Evolutionary conservation across 2,329 filamentous ascomycete genomes (phyloP).

Genomic region (Penicillium concentricum): DNA sequence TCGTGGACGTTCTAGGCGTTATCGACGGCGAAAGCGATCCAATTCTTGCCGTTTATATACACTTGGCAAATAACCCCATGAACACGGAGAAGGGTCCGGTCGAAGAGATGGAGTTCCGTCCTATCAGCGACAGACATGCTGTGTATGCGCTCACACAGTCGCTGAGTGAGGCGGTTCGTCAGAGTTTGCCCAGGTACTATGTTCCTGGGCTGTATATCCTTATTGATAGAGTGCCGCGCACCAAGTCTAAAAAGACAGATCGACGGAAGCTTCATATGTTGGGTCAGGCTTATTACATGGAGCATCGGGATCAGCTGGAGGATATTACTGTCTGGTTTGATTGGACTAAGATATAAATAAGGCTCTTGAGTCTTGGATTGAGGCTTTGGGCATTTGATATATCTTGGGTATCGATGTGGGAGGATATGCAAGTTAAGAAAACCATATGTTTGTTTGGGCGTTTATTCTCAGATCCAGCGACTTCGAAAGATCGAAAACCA

Average conservation of each 20-base stretch:
- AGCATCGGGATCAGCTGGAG: slow-evolving; percentile 10
- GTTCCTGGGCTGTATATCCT: slow-evolving; percentile 21
- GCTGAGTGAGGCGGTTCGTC: slow-evolving; percentile 9
- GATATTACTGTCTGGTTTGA: slow-evolving; percentile 15
- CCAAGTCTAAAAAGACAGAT: slow-evolving; percentile 27
- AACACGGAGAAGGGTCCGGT: slow-evolving; percentile 8
- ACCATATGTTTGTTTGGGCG: too few relatives aligned
- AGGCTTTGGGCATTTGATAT: neutral
- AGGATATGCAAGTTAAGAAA: neutral
- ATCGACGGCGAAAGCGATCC: slow-evolving; percentile 19
- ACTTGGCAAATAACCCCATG: slow-evolving; percentile 15
- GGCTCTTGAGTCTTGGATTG: too few relatives aligned
- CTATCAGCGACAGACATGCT: slow-evolving; percentile 7
- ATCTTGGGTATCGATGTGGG: neutral
- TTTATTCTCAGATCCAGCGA: neutral
- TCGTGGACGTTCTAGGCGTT: slow-evolving; percentile 21
- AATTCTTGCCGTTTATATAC: slow-evolving; percentile 17
- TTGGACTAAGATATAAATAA: slow-evolving; percentile 4
- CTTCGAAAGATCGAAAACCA: neutral
- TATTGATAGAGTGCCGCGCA: slow-evolving; percentile 21
- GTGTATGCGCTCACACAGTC: slow-evolving; percentile 6
- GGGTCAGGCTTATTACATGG: slow-evolving; percentile 21
- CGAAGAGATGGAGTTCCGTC: slow-evolving; percentile 16
- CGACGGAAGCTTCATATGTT: slow-evolving; percentile 21
- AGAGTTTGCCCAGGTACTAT: slow-evolving; percentile 20